Evolutionary conservation across 2,329 filamentous ascomycete genomes (phyloP).

Genomic region (Dothideomycetes sp.): DNA sequence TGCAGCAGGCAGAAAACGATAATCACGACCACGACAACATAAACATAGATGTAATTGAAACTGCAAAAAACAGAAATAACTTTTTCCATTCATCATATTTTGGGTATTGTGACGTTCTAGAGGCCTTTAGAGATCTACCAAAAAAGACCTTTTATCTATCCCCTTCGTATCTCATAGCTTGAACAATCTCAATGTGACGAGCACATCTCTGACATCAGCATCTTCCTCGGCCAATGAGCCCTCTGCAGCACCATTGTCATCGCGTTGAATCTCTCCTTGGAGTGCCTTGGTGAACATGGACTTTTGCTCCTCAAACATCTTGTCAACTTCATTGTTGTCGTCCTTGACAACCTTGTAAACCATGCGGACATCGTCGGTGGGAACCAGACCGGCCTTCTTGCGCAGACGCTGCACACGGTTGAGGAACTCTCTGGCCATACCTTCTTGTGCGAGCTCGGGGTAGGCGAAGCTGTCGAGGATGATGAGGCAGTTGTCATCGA

Average conservation of each 20-base stretch:
- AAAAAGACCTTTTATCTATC: neutral
- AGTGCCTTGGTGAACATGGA: conserved; percentile 32
- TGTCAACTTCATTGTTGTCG: conserved; percentile 24
- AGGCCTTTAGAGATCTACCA: neutral
- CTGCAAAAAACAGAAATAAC: neutral
- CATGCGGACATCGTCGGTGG: conserved; percentile 94
- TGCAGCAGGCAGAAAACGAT: conserved; percentile 11
- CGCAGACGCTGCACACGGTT: conserved; percentile 84
- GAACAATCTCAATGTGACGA: conserved; percentile 61
- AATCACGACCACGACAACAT: neutral
- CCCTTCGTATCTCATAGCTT: conserved; percentile 48
- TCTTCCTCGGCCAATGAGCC: conserved; percentile 53
- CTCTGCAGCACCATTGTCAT: conserved; percentile 34
- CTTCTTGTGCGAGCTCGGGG: conserved; percentile 78
- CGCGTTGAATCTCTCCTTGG: conserved; percentile 28
- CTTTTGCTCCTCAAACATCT: conserved; percentile 28
- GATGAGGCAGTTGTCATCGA: conserved; percentile 80
- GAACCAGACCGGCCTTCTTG: conserved; percentile 84
- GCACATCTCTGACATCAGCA: conserved; percentile 72
- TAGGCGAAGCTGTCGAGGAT: conserved; percentile 79
- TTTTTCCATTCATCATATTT: neutral
- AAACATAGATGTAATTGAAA: neutral
- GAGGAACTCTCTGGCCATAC: conserved; percentile 83
- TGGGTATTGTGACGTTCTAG: neutral
- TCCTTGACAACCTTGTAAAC: conserved; percentile 68